Percentiles rank a stretch among this genome's conserved stretches.
phyloP scores from a whole-genome alignment of 163 green algal species.

The Chloromonas sp. region DNA sequence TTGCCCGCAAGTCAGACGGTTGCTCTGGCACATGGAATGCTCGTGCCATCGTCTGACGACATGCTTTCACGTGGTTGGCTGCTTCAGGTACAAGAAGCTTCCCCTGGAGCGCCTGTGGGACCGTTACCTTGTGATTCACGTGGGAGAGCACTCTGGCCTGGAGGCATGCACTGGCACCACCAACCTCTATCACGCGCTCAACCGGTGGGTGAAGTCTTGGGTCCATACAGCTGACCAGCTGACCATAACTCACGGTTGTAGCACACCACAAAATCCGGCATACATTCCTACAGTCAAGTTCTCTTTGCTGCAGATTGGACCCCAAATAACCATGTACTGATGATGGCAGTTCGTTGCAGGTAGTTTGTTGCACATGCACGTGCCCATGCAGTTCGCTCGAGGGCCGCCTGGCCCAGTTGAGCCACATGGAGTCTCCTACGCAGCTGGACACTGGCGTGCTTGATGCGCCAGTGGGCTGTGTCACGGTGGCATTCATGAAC shows the following conservation, averaged over 20 bases:
- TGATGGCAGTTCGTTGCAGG: no score
- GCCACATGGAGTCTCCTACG: neutral
- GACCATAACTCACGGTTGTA: no score
- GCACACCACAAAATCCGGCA: no score
- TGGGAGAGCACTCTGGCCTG: constrained; percentile 22
- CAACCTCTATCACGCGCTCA: constrained; percentile 35
- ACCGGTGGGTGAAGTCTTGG: constrained; percentile 6
- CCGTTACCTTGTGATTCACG: constrained; percentile 35
- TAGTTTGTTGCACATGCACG: neutral
- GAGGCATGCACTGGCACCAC: constrained; percentile 10
- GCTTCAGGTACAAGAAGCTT: constrained; percentile 32
- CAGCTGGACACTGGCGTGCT: constrained; percentile 26
- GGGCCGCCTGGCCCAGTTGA: constrained; percentile 25
- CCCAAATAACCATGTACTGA: no score
- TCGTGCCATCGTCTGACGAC: neutral
- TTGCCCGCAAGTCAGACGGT: no score
- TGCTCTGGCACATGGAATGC: no score
- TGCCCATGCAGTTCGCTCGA: constrained; percentile 15
- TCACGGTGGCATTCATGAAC: constrained; percentile 36
- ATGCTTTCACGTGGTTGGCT: neutral
- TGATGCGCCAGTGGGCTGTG: constrained; percentile 27
- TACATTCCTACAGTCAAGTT: no score
- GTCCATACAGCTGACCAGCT: neutral
- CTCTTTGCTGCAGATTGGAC: no score
- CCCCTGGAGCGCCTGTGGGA: constrained; percentile 35